Evolutionary conservation across 1,284 basidiomycete species (phyloP).

Genomic region (Cutaneotrichosporon arboriforme): DNA sequence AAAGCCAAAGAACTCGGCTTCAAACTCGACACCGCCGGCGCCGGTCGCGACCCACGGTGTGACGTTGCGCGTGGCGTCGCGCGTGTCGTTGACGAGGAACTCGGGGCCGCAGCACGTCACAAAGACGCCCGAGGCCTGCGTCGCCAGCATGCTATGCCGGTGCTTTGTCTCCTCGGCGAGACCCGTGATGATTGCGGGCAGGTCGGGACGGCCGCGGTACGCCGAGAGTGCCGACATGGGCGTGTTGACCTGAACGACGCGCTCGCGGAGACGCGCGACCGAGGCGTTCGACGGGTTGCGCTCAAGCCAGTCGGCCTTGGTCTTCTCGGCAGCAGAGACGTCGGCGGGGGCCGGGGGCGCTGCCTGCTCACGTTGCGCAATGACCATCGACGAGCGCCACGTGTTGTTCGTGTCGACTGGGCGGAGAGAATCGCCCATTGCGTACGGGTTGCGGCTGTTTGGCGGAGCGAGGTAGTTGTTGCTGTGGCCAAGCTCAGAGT

Average conservation of each 20-base stretch:
- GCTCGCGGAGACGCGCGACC: constrained; percentile 6
- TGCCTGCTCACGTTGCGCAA: too few species aligned
- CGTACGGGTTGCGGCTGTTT: background rate
- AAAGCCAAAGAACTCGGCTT: constrained; percentile 41
- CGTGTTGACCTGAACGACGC: constrained; percentile 6
- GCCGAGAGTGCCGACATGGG: constrained; percentile 24
- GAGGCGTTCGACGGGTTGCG: constrained; percentile 20
- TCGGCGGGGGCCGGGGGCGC: background rate
- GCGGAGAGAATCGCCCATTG: background rate
- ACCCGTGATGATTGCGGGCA: constrained; percentile 19
- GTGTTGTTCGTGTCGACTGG: too few species aligned
- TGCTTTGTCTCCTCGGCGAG: constrained; percentile 27
- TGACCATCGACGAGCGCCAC: too few species aligned
- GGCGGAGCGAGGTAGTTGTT: background rate
- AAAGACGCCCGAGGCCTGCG: constrained; percentile 27
- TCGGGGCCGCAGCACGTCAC: constrained; percentile 42
- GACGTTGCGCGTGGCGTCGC: constrained; percentile 25
- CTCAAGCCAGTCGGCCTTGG: constrained; percentile 26
- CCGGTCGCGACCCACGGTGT: constrained; percentile 24
- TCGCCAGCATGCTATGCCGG: constrained; percentile 16
- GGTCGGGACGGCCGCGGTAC: constrained; percentile 29
- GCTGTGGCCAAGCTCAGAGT: background rate
- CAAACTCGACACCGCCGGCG: constrained; percentile 40
- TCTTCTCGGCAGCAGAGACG: constrained; percentile 19
- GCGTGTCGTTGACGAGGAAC: constrained; percentile 28